These are phyloP conservation scores for Thamnidium elegans DNA, from an alignment of 192 early-diverging fungal species.

Conservation along the genomic window DNA sequence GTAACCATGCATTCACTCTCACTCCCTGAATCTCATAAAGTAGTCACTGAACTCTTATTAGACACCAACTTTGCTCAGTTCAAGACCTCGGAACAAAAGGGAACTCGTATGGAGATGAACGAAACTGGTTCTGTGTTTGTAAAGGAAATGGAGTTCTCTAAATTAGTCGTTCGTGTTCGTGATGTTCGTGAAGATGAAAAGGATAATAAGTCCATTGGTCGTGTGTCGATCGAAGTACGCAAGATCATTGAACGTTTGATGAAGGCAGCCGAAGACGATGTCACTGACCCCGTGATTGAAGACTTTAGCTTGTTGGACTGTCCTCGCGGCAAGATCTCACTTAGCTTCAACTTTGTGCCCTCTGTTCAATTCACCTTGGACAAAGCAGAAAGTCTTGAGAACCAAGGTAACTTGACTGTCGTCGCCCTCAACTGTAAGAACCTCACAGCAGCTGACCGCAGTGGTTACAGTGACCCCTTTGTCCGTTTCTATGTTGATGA, in stretches of 20 bases:
- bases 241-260: background rate
- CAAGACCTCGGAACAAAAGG: constrained; percentile 39
- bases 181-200: constrained; percentile 35
- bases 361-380: constrained; percentile 43
- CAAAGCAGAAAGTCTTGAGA: constrained; percentile 49
- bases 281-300: constrained; percentile 5
- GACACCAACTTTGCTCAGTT: constrained; percentile 46
- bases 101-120: constrained; percentile 30
- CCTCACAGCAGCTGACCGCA: constrained; percentile 67
- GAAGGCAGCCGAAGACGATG: constrained; percentile 3
- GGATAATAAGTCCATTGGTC: constrained; percentile 27
- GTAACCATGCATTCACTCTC: constrained; percentile 47
- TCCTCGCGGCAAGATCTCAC: constrained; percentile 30
- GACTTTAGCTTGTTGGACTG: constrained; percentile 19
- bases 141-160: constrained; percentile 58
- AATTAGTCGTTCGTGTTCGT: constrained; percentile 38
- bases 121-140: constrained; percentile 51
- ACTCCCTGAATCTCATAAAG: constrained; percentile 15
- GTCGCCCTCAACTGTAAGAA: constrained; percentile 55
- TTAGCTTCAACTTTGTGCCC: constrained; percentile 47
- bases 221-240: background rate
- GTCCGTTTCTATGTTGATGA: constrained; percentile 63
- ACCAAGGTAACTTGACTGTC: constrained; percentile 66
- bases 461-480: constrained; percentile 73
- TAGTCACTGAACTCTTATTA: constrained; percentile 44